Conservation (phyloP, 208 protist species). For the Acanthamoeba lenticulata region DNA sequence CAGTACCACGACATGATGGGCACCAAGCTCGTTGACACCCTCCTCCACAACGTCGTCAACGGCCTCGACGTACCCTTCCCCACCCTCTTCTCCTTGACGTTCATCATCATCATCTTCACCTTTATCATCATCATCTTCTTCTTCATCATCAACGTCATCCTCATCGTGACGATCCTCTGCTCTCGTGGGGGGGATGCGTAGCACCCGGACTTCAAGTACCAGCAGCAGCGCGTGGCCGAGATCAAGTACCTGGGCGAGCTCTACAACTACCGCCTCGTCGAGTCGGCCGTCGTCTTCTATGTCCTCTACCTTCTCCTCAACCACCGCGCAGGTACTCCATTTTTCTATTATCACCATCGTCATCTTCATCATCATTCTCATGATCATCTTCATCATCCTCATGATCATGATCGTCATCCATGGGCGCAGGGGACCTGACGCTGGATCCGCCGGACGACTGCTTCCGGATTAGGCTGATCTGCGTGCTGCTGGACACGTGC, state of each 20-base stretch:
- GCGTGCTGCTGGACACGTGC: conserved; percentile 75
- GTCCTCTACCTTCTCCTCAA: conserved; percentile 79
- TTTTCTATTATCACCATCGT: no score
- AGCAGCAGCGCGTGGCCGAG: conserved; percentile 78
- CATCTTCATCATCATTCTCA: no score
- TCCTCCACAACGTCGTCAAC: conserved; percentile 68
- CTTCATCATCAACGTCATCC: background rate
- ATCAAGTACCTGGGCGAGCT: conserved; percentile 83
- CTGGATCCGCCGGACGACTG: conserved; percentile 80
- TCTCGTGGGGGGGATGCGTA: no score
- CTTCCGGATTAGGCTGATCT: conserved; percentile 81
- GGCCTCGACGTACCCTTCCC: background rate
- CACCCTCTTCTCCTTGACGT: background rate
- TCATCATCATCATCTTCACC: no score
- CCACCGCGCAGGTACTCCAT: conserved; percentile 65
- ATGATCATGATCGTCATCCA: no score
- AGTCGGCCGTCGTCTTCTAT: conserved; percentile 76
- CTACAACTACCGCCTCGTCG: conserved; percentile 82
- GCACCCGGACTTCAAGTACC: conserved; percentile 70
- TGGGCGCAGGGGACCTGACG: conserved; percentile 34
- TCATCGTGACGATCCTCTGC: no score
- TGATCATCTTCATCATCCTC: no score
- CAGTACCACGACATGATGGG: conserved; percentile 67
- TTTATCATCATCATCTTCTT: no score
- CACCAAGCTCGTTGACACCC: conserved; percentile 71